Conservation (phyloP, 768 basidiomycete species). For the Lactarius akahatsu region DNA sequence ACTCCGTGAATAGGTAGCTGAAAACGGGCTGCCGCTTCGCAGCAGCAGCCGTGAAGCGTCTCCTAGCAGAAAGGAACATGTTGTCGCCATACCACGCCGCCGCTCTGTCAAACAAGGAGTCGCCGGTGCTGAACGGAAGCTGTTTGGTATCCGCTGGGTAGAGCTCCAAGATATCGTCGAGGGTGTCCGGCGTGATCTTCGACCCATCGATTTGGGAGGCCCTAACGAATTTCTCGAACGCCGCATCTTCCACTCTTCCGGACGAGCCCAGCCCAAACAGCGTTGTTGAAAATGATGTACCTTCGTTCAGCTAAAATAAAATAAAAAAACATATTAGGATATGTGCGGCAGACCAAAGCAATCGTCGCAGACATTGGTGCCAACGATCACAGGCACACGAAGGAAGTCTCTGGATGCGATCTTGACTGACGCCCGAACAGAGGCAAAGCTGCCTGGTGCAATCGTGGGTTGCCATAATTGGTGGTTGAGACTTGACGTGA, state of each 20-base stretch:
- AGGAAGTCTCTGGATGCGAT: constrained; percentile 49
- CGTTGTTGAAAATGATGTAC: constrained; percentile 43
- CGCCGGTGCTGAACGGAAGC: constrained; percentile 55
- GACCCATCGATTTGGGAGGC: constrained; percentile 53
- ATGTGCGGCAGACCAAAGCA: constrained; percentile 48
- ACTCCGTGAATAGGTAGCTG: constrained; percentile 55
- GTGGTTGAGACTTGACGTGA: constrained; percentile 44
- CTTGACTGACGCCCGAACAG: constrained; percentile 44
- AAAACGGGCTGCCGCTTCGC: constrained; percentile 49
- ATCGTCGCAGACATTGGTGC: constrained; percentile 47
- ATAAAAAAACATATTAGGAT: background rate
- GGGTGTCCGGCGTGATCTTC: constrained; percentile 44
- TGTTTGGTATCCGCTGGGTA: constrained; percentile 51
- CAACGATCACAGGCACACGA: constrained; percentile 50
- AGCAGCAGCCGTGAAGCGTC: constrained; percentile 51
- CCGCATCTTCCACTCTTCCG: constrained; percentile 41
- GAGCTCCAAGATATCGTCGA: constrained; percentile 40
- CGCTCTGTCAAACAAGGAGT: constrained; percentile 56
- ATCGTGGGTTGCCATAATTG: constrained; percentile 58
- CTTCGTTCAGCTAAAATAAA: constrained; percentile 61
- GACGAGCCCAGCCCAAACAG: constrained; percentile 43
- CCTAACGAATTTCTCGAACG: constrained; percentile 49
- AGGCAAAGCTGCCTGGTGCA: constrained; percentile 48
- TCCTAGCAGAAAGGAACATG: constrained; percentile 53
- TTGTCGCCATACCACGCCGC: constrained; percentile 58